Evolutionary conservation across 805 yeast genomes (phyloP).

Genomic region (Clavispora vitiphila): DNA sequence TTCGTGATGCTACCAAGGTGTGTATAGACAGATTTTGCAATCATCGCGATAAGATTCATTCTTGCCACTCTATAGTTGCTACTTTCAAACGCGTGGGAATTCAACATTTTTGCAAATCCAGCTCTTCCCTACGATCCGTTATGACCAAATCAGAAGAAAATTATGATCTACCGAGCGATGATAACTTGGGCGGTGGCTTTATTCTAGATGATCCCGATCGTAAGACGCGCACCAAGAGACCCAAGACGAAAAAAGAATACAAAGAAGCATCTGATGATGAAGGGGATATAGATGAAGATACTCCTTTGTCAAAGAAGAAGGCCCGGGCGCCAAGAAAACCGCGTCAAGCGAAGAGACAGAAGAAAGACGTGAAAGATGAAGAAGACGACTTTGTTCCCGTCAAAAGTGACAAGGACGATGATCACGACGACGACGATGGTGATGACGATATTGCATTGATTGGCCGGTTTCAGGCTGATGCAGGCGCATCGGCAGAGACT

Average conservation of each 20-base stretch:
- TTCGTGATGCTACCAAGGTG: too few relatives aligned
- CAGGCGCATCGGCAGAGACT: conserved; percentile 19
- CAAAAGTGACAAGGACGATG: conserved; percentile 2
- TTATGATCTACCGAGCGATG: conserved; percentile 1
- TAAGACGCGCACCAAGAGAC: conserved; percentile 5
- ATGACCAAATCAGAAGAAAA: background rate
- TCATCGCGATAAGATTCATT: background rate
- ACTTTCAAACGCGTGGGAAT: background rate
- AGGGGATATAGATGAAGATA: conserved; percentile 12
- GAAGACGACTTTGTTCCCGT: conserved; percentile 5
- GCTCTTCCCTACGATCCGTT: background rate
- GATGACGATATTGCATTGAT: conserved; percentile 29
- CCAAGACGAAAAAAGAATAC: conserved; percentile 11
- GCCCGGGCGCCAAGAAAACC: conserved; percentile 9
- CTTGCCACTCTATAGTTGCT: background rate
- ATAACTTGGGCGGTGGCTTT: conserved; percentile 14
- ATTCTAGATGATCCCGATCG: conserved; percentile 13
- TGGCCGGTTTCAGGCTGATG: conserved; percentile 22
- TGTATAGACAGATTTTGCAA: too few relatives aligned
- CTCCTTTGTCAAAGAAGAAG: conserved; percentile 19
- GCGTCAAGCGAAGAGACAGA: conserved; percentile 18
- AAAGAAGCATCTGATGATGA: conserved; percentile 23
- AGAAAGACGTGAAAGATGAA: conserved; percentile 1
- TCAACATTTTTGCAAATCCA: background rate
- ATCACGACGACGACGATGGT: conserved; percentile 20